Evolutionary conservation across 768 basidiomycete species (phyloP), one percentile per base, ranked within the genome.

Genomic region (Boletellus emodensis): DNA sequence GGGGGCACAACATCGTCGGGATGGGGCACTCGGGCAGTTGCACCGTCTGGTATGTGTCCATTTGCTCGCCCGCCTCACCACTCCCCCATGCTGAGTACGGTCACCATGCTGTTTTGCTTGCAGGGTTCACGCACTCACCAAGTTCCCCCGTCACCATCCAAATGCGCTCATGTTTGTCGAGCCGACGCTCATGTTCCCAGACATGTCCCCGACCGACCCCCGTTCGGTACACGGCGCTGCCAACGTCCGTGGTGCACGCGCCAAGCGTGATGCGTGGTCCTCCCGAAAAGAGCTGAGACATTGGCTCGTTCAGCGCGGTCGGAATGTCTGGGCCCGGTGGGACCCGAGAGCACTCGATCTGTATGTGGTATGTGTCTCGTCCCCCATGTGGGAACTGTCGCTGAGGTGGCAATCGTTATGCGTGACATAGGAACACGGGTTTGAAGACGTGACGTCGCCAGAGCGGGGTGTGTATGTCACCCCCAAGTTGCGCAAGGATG

Each of bases 121-220:
- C 32, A 64, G 65, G 62, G 24, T 62, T 6, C 41, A 61, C 11
- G 51, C 57, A 4, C 39, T 62, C 17, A 56, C 62, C 38, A 57
- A 51, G 38, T 57, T 65, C 11, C 10, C 44, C 1, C 56, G 47
- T 5, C 38, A 15, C 7, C 37, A 38, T 12, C 60, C 46, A 2
- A 44, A 41, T 11, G 65, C 59, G 2, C 44, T 67, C 11, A 54
- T 67, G 34, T 46, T 67, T 12, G 20, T 67, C 41, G 66, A 67
- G 44, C 67, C 66, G 4, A 69, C 67, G 2, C 24, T 67, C 47
- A 65, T 67, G 67, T 69, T 67, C 35, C 67, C 65, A 20, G 48
- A 22, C 13, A 52, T 67, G 49, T 54, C 65, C 1, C 54, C 67
- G 6, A 53, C 52, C 1, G 66, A 67, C 34, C 58, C 57, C 3